Evolutionary conservation across 2,329 filamentous ascomycete species (phyloP), one percentile per base, ranked within the genome.

Genomic region (Pseudogymnoascus sp.): DNA sequence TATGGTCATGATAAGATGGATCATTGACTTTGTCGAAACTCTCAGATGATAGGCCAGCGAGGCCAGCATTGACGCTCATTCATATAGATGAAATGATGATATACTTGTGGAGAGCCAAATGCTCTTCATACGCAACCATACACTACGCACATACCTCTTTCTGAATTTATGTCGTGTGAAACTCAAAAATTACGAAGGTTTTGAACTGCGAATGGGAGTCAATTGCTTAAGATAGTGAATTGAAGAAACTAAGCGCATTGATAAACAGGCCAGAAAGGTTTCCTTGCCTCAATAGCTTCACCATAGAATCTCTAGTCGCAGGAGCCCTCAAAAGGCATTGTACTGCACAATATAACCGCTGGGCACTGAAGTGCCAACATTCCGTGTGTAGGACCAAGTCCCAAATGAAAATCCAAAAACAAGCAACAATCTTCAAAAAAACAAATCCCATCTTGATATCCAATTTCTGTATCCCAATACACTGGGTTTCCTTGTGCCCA

Each of bases 31-130:
- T 54, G 47, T 54, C n/a, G 47, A 54, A 54, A 5, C 47, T 54
- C 47, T 32, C 28, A 54, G 20, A 28, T 28, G 47, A 32, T 54
- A 54, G 47, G 47, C 47, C 28, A 54, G 47, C 47, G 47, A 54
- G 47, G 47, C 47, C 47, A 32, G 16, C 47, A 54, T 54, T 54
- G 47, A 54, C 47, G 47, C 47, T 54, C 47, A 32, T 54, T 54
- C 47, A 54, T 3, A 54, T 54, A 54, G 47, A 54, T 54, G 47
- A 54, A 32, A 32, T 54, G 47, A 54, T 54, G 47, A 32, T 54
- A 28, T 54, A 54, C 28, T 32, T 54, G 47, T 54, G 47, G 28
- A 11, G 47, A 54, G 47, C 47, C 16, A 32, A 14, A 32, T 54
- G 47, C 47, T 54, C 47, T 54, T 54, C 28, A 28, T 54, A 41